Percentiles rank a stretch among this genome's conserved stretches.
Conservation (phyloP, 345 rosid species). For the Brassica rapa region DNA sequence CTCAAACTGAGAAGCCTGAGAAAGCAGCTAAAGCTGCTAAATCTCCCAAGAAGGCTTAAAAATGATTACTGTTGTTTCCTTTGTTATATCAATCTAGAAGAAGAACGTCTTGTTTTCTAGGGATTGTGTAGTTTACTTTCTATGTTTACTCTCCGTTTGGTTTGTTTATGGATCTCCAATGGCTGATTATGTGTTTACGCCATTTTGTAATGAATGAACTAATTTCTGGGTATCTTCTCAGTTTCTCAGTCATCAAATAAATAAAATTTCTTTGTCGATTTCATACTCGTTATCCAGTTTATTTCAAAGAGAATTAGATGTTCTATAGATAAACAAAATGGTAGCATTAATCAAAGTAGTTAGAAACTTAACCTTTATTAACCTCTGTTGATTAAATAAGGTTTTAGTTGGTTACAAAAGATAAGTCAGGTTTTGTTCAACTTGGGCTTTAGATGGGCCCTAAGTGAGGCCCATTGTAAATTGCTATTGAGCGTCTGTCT, state of each 20-base stretch:
- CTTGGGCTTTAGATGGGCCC: neutral
- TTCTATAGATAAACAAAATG: too few species aligned
- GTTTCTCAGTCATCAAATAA: neutral
- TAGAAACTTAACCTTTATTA: too few species aligned
- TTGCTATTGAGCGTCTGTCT: neutral
- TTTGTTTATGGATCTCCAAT: neutral
- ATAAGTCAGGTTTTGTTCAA: neutral
- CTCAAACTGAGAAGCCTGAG: conserved; percentile 44
- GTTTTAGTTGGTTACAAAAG: neutral
- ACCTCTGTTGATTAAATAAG: too few species aligned
- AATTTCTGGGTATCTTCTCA: conserved; percentile 16
- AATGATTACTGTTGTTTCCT: neutral
- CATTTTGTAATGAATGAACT: conserved; percentile 15
- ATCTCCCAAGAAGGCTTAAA: conserved; percentile 53
- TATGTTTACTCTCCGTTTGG: neutral
- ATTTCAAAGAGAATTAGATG: too few species aligned
- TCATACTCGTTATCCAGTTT: too few species aligned
- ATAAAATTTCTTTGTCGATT: neutral
- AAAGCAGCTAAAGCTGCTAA: conserved; percentile 43
- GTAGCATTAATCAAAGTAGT: too few species aligned
- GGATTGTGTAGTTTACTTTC: conserved; percentile 14
- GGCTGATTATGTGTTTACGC: neutral
- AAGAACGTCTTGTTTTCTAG: conserved; percentile 13
- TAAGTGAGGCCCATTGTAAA: too few species aligned
- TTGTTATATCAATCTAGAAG: conserved; percentile 6